phyloP scores from a whole-genome alignment of 2,329 filamentous ascomycete genomes.

The Corniculantispora saksenae region DNA sequence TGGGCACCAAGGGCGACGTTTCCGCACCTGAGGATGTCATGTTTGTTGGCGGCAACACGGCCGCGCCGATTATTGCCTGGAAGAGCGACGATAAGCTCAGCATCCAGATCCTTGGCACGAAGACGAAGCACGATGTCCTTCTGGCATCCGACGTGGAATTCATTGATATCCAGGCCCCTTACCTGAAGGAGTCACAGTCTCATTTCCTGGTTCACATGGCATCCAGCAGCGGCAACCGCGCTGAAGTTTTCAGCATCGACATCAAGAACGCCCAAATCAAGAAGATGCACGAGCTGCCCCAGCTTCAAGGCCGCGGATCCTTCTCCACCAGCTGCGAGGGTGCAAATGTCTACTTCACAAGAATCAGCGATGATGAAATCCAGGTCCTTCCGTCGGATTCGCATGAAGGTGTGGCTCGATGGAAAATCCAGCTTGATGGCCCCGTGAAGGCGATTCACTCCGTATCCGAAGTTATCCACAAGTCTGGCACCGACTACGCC shows the following conservation, averaged over 20 bases:
- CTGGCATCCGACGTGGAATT: constrained; percentile 48
- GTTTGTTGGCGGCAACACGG: constrained; percentile 75
- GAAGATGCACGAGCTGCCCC: constrained; percentile 81
- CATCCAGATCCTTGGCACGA: constrained; percentile 69
- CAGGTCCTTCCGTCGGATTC: constrained; percentile 75
- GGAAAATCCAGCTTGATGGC: constrained; percentile 57
- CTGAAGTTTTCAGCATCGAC: constrained; percentile 83
- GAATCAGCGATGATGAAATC: constrained; percentile 74
- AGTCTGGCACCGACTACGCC: constrained; percentile 67
- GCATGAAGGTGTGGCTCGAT: constrained; percentile 73
- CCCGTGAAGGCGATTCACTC: constrained; percentile 60
- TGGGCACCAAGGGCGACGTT: constrained; percentile 76
- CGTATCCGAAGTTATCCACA: constrained; percentile 80
- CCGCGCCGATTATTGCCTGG: constrained; percentile 75
- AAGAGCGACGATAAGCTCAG: constrained; percentile 67
- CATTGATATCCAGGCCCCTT: constrained; percentile 73
- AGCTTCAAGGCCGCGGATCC: constrained; percentile 67
- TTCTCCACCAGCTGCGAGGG: constrained; percentile 78
- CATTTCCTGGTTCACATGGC: constrained; percentile 86
- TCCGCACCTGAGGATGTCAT: constrained; percentile 64
- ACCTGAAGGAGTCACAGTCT: constrained; percentile 67
- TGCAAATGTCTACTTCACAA: constrained; percentile 85
- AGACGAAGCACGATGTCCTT: constrained; percentile 55
- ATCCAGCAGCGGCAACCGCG: constrained; percentile 71
- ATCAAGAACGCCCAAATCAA: constrained; percentile 66